phyloP scores from a whole-genome alignment of 345 rosid genomes.

The Populus euphratica region DNA sequence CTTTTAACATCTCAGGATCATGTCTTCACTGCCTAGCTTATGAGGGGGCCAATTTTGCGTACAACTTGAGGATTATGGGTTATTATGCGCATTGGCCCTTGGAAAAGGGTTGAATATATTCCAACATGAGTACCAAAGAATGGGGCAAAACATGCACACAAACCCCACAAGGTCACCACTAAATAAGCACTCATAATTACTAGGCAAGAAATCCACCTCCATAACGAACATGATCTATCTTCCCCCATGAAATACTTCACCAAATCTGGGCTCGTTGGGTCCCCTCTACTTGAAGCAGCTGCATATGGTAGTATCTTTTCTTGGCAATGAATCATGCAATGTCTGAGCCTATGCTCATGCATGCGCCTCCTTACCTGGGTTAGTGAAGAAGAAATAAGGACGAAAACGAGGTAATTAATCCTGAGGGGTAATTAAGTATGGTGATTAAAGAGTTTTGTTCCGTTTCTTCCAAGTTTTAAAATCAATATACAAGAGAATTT shows the following conservation, averaged over 20 bases:
- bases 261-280: not conserved
- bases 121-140: slow-evolving; percentile 1
- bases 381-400: not conserved
- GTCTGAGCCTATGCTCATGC: not conserved
- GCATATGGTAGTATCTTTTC: not conserved
- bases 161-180: slow-evolving; percentile 19
- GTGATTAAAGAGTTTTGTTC: too few species aligned
- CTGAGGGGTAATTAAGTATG: too few species aligned
- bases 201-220: not conserved
- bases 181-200: not conserved
- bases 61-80: not conserved
- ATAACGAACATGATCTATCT: not conserved
- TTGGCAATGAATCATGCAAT: too few species aligned
- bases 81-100: not conserved
- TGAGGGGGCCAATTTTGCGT: not conserved
- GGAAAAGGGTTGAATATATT: slow-evolving; percentile 3
- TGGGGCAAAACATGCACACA: slow-evolving; percentile 5
- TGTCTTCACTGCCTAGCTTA: not conserved
- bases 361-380: not conserved
- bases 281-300: not conserved
- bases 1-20: too few species aligned
- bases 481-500: too few species aligned
- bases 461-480: too few species aligned
- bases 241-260: not conserved
- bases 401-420: too few species aligned